Evolutionary conservation across 1,284 basidiomycete species (phyloP).

Genomic region (Ceratobasidium sp.): DNA sequence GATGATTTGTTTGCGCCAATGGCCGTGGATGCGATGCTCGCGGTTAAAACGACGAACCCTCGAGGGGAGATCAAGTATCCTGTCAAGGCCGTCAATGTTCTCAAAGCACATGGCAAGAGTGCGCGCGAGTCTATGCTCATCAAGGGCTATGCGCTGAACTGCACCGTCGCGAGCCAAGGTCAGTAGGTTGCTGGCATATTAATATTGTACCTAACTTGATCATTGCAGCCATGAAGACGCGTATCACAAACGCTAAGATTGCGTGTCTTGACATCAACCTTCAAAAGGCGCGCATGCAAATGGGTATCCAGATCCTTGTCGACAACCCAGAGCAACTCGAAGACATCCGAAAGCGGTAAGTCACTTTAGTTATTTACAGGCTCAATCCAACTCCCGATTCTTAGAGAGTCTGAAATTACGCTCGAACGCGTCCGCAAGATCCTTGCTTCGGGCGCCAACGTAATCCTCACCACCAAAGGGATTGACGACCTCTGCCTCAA

Average conservation of each 20-base stretch:
- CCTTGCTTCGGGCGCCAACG: slow-evolving; percentile 94
- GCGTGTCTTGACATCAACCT: slow-evolving; percentile 99
- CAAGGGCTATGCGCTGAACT: slow-evolving; percentile 98
- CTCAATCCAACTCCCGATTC: neutral
- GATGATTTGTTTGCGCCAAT: slow-evolving; percentile 98
- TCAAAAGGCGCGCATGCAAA: slow-evolving; percentile 96
- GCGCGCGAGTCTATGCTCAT: slow-evolving; percentile 96
- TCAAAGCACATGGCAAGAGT: slow-evolving; percentile 98
- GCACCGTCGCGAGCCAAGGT: slow-evolving; percentile 99
- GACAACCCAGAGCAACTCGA: slow-evolving; percentile 98
- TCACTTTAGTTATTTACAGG: slow-evolving; percentile 16
- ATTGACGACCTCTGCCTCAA: slow-evolving; percentile 99
- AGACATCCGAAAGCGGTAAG: slow-evolving; percentile 90
- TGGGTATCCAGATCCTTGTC: slow-evolving; percentile 97
- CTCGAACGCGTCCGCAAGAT: slow-evolving; percentile 97
- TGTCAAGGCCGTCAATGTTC: slow-evolving; percentile 99
- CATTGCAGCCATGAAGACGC: slow-evolving; percentile 97
- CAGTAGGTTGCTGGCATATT: slow-evolving; percentile 49
- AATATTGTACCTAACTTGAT: slow-evolving; percentile 15
- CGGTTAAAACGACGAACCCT: slow-evolving; percentile 94
- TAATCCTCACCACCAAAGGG: slow-evolving; percentile 97
- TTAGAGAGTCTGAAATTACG: slow-evolving; percentile 94
- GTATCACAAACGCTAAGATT: slow-evolving; percentile 93
- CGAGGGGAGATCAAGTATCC: slow-evolving; percentile 99
- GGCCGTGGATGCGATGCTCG: slow-evolving; percentile 98